Conservation (phyloP, 495 filamentous ascomycete species). For the Penicillium herquei region DNA sequence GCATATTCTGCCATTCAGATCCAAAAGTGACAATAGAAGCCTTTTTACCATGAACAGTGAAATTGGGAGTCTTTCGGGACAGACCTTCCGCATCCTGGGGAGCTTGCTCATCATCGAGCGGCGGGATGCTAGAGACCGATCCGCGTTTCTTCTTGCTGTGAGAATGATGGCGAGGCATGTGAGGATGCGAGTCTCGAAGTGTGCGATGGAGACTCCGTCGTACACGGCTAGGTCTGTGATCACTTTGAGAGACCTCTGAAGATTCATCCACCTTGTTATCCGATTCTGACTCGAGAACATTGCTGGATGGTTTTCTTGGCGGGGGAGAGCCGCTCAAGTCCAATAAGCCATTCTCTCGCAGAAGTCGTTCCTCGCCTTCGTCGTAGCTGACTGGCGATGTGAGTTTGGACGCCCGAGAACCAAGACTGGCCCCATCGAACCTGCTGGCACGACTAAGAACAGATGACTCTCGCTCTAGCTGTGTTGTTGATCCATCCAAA, state of each 20-base stretch:
- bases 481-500: background rate
- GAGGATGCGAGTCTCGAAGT: conserved; percentile 76
- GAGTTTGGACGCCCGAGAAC: conserved; percentile 37
- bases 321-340: conserved; percentile 41
- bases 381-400: conserved; percentile 40
- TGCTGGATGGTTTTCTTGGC: conserved; percentile 31
- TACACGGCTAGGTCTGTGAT: conserved; percentile 55
- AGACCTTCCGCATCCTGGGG: conserved; percentile 62
- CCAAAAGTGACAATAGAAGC: conserved; percentile 94
- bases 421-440: conserved; percentile 39
- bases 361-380: conserved; percentile 49
- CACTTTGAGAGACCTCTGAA: conserved; percentile 31
- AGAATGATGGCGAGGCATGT: conserved; percentile 60
- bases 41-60: conserved; percentile 97
- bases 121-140: conserved; percentile 56
- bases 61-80: conserved; percentile 75
- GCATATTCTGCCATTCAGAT: conserved; percentile 80
- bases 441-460: conserved; percentile 38
- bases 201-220: conserved; percentile 92
- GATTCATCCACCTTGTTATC: conserved; percentile 33
- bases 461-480: conserved; percentile 38
- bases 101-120: conserved; percentile 56
- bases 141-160: conserved; percentile 76
- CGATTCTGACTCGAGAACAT: conserved; percentile 37
- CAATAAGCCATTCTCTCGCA: conserved; percentile 47